Percentiles rank a stretch among this genome's conserved stretches.
These are phyloP conservation scores for Ascomycota sp. DNA, from an alignment of 2,329 filamentous ascomycete species.

Conservation along the genomic window DNA sequence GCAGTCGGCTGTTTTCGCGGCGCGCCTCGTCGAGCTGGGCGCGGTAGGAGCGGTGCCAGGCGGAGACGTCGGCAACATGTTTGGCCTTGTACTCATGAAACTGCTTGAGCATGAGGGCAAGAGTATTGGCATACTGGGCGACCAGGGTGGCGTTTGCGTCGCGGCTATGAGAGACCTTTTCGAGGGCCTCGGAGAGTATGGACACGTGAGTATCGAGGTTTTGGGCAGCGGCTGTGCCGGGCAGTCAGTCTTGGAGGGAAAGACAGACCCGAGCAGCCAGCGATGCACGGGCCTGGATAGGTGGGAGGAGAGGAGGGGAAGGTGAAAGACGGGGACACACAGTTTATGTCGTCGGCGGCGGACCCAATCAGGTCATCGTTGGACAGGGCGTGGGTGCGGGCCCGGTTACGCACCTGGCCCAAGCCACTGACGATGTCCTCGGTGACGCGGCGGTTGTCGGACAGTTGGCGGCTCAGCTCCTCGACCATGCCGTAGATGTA, in stretches of 20 bases:
- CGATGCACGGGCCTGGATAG: no score
- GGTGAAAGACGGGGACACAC: slow-evolving; percentile 15
- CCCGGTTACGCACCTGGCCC: slow-evolving; percentile 37
- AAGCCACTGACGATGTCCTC: slow-evolving; percentile 44
- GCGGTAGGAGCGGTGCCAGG: slow-evolving; percentile 48
- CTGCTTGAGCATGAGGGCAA: slow-evolving; percentile 38
- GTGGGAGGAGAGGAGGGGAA: slow-evolving; percentile 1
- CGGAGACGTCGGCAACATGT: slow-evolving; percentile 37
- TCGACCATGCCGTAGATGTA: slow-evolving; percentile 50
- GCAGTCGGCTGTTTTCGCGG: slow-evolving; percentile 39
- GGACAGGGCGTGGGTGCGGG: slow-evolving; percentile 26
- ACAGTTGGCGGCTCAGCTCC: slow-evolving; percentile 40
- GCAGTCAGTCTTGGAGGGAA: neutral
- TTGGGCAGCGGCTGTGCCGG: slow-evolving; percentile 27
- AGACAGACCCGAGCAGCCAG: no score
- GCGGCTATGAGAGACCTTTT: slow-evolving; percentile 37
- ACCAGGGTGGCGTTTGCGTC: slow-evolving; percentile 40
- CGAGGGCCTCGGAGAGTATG: slow-evolving; percentile 38
- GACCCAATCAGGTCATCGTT: slow-evolving; percentile 38
- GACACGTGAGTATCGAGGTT: slow-evolving; percentile 43
- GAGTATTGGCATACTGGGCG: slow-evolving; percentile 33
- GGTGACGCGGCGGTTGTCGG: slow-evolving; percentile 39
- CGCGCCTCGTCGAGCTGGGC: slow-evolving; percentile 43
- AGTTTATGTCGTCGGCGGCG: slow-evolving; percentile 34
- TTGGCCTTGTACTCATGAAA: slow-evolving; percentile 46